Evolutionary conservation across 2,329 filamentous ascomycete genomes (phyloP).

Genomic region (Trichoderma aggressivum): DNA sequence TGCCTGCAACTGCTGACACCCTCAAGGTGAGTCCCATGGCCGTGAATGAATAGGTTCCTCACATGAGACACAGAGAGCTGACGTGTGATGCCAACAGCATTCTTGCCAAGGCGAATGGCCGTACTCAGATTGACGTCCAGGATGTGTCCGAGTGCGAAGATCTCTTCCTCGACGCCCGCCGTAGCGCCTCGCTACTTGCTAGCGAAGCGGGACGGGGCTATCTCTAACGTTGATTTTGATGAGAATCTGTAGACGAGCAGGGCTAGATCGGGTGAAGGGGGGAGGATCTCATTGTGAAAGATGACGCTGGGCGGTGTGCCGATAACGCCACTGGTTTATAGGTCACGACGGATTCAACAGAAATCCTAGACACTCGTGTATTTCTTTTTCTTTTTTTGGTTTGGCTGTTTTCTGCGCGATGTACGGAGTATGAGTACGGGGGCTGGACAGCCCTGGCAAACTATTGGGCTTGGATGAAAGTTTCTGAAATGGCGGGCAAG

Average conservation of each 20-base stretch:
- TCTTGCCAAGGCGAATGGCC: conserved; percentile 79
- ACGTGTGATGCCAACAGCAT: conserved; percentile 55
- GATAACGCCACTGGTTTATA: conserved; percentile 9
- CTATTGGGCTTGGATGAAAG: conserved; percentile 14
- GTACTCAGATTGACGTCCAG: conserved; percentile 69
- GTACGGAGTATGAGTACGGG: conserved; percentile 13
- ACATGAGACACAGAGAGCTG: conserved; percentile 33
- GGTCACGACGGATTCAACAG: conserved; percentile 13
- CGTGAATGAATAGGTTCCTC: conserved; percentile 10
- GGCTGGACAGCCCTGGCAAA: conserved; percentile 11
- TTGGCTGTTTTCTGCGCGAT: conserved; percentile 6
- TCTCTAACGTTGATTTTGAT: conserved; percentile 46
- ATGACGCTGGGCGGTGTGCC: conserved; percentile 16
- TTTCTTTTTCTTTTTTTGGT: background rate
- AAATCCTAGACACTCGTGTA: background rate
- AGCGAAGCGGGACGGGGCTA: conserved; percentile 62
- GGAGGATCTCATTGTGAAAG: conserved; percentile 6
- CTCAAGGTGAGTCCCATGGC: conserved; percentile 55
- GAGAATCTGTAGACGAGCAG: conserved; percentile 1
- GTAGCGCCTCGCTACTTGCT: conserved; percentile 68
- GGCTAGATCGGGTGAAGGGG: conserved; percentile 4
- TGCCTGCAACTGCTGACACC: conserved; percentile 88
- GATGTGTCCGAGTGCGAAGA: conserved; percentile 81
- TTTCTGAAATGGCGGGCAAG: conserved; percentile 8
- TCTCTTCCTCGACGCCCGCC: conserved; percentile 76